phyloP scores from a whole-genome alignment of 805 yeast species.

The Candida piceae region DNA sequence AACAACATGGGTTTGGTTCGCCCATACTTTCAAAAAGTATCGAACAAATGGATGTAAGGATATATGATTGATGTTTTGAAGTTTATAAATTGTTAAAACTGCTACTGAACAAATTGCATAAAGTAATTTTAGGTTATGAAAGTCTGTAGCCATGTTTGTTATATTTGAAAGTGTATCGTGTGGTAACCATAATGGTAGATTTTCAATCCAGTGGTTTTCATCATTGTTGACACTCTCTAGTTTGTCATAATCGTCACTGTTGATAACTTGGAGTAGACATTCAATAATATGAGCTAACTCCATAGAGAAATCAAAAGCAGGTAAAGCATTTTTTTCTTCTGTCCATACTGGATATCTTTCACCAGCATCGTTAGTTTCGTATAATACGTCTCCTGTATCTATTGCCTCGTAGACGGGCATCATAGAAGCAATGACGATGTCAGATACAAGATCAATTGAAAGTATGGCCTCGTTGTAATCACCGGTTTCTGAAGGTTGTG shows the following conservation, averaged over 20 bases:
- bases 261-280: conserved; percentile 31
- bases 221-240: conserved; percentile 39
- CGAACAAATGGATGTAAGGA: conserved; percentile 59
- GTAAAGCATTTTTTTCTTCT: conserved; percentile 27
- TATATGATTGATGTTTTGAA: conserved; percentile 33
- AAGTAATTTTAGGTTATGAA: conserved; percentile 37
- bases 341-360: no score
- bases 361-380: no score
- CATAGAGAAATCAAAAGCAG: conserved; percentile 30
- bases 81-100: conserved; percentile 39
- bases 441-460: conserved; percentile 53
- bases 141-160: conserved; percentile 22
- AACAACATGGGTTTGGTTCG: conserved; percentile 55
- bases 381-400: no score
- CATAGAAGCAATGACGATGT: conserved; percentile 42
- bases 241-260: conserved; percentile 38
- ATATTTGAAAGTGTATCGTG: conserved; percentile 21
- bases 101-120: conserved; percentile 41
- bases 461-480: conserved; percentile 39
- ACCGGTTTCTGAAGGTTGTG: conserved; percentile 65
- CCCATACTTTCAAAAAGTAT: conserved; percentile 58
- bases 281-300: conserved; percentile 33
- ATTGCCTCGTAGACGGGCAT: conserved; percentile 23
- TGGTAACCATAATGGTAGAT: conserved; percentile 35
- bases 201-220: conserved; percentile 29